A percentile compares a stretch with the other conserved stretches of the same genome.
phyloP scores from a whole-genome alignment of 2,329 filamentous ascomycete species.

The Stenocarpella maydis region DNA sequence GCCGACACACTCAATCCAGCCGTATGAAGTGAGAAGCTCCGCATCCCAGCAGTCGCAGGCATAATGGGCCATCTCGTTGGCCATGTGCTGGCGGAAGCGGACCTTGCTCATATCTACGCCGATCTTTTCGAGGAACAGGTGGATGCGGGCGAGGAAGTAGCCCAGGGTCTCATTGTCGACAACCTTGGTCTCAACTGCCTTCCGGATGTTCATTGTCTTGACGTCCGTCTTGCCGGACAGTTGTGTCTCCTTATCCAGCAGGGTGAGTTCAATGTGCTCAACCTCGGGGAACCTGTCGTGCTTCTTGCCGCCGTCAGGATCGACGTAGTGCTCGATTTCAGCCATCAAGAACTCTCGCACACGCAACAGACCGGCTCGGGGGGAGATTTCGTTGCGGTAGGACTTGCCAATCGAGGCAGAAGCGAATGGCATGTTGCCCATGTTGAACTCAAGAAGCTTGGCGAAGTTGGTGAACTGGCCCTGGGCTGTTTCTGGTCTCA shows the following conservation, averaged over 20 bases:
- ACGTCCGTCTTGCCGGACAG: constrained; percentile 83
- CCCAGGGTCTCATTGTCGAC: constrained; percentile 98
- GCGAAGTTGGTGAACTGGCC: constrained; percentile 98
- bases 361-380: constrained; percentile 86
- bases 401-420: constrained; percentile 98
- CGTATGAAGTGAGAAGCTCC: constrained; percentile 88
- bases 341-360: constrained; percentile 99
- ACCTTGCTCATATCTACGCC: constrained; percentile 89
- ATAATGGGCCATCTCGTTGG: constrained; percentile 82
- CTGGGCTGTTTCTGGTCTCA: constrained; percentile 95
- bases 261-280: constrained; percentile 80
- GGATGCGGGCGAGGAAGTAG: constrained; percentile 95
- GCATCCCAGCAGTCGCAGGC: constrained; percentile 98
- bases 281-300: constrained; percentile 89
- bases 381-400: constrained; percentile 98
- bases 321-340: constrained; percentile 98
- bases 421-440: constrained; percentile 93
- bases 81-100: constrained; percentile 97
- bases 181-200: constrained; percentile 82
- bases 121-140: constrained; percentile 87
- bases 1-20: constrained; percentile 98
- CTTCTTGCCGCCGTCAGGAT: constrained; percentile 94
- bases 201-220: constrained; percentile 78
- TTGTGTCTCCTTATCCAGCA: constrained; percentile 87
- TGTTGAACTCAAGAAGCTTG: constrained; percentile 96